These are phyloP conservation scores for Penicillium desertorum DNA, from an alignment of 495 filamentous ascomycete genomes.

Conservation along the genomic window DNA sequence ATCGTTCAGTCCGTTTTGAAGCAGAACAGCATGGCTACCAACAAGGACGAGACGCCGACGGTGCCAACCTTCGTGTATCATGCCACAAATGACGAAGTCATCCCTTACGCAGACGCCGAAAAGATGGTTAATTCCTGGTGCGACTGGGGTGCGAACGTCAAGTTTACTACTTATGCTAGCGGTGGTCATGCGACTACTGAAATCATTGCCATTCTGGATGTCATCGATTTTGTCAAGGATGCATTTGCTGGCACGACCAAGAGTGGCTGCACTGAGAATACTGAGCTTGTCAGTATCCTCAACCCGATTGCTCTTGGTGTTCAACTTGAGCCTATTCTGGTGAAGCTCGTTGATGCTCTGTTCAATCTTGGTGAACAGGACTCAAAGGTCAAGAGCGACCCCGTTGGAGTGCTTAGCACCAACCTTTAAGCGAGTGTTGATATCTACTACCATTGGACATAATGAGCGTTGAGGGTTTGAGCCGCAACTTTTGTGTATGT, in stretches of 20 bases:
- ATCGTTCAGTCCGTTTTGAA: conserved; percentile 23
- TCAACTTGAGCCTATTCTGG: conserved; percentile 30
- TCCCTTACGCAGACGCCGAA: conserved; percentile 30
- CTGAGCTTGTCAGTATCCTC: conserved; percentile 23
- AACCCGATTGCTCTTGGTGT: conserved; percentile 32
- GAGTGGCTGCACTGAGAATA: conserved; percentile 25
- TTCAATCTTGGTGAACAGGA: conserved; percentile 19
- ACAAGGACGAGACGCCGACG: conserved; percentile 29
- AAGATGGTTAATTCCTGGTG: conserved; percentile 33
- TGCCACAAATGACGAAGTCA: conserved; percentile 34
- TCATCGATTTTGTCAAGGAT: conserved; percentile 26
- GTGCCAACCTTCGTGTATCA: conserved; percentile 39
- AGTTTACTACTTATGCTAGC: conserved; percentile 31
- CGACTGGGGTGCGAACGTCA: conserved; percentile 26
- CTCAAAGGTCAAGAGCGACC: conserved; percentile 22
- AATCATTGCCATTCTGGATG: conserved; percentile 26
- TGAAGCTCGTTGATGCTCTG: conserved; percentile 26
- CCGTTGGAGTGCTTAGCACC: conserved; percentile 12
- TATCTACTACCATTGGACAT: conserved; percentile 5
- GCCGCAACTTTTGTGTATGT: neutral
- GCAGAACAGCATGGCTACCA: conserved; percentile 27
- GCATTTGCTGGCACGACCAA: conserved; percentile 30
- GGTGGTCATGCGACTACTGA: conserved; percentile 37
- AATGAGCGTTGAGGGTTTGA: neutral
- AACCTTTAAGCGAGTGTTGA: neutral